phyloP scores from a whole-genome alignment of 2,329 filamentous ascomycete species.

The Fusarium dlaminii region DNA sequence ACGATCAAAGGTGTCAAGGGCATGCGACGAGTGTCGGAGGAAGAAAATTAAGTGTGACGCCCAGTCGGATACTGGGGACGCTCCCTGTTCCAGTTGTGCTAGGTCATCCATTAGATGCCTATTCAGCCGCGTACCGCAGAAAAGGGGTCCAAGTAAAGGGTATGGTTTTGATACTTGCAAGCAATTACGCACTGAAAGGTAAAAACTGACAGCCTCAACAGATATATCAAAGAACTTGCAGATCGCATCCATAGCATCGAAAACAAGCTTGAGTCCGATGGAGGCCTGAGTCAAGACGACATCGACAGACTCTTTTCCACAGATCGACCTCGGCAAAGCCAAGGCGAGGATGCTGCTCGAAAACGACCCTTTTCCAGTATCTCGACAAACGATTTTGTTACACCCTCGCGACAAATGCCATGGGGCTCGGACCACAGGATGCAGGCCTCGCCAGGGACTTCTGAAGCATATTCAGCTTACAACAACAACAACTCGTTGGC shows the following conservation, averaged over 20 bases:
- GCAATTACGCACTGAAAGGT: too few species aligned
- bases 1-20: constrained; percentile 85
- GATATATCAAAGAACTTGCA: constrained; percentile 91
- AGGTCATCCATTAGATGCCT: constrained; percentile 80
- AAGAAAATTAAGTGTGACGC: constrained; percentile 94
- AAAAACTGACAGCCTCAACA: constrained; percentile 46
- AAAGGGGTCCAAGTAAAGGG: constrained; percentile 89
- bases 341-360: constrained; percentile 45
- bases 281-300: constrained; percentile 54
- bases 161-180: constrained; percentile 49
- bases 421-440: constrained; percentile 61
- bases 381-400: constrained; percentile 53
- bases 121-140: constrained; percentile 89
- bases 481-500: constrained; percentile 55
- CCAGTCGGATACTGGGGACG: constrained; percentile 74
- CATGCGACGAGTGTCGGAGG: constrained; percentile 87
- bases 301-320: constrained; percentile 55
- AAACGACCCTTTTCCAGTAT: constrained; percentile 63
- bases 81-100: constrained; percentile 83
- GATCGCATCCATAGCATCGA: constrained; percentile 86
- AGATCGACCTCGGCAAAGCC: constrained; percentile 47
- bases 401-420: constrained; percentile 54
- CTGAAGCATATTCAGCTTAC: constrained; percentile 48
- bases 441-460: constrained; percentile 52
- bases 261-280: constrained; percentile 72